These are phyloP conservation scores for Microsporum ferrugineum DNA, from an alignment of 2,329 filamentous ascomycete species.

Conservation along the genomic window DNA sequence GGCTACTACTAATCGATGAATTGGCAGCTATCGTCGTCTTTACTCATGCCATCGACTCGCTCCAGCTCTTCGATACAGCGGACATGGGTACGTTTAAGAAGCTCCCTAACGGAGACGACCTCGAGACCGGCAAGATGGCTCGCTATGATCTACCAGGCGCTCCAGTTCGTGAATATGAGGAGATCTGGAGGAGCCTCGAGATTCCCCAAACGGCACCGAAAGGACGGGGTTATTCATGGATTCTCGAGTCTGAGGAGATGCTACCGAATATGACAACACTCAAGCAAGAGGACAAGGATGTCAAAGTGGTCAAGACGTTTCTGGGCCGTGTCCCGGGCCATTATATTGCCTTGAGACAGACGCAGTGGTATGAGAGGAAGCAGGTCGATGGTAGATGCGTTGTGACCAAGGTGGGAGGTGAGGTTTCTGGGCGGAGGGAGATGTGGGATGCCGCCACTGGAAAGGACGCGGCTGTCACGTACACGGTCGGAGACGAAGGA, in stretches of 20 bases:
- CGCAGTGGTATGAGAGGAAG: slow-evolving; percentile 13
- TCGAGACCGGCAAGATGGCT: slow-evolving; percentile 32
- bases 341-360: slow-evolving; percentile 22
- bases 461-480: slow-evolving; percentile 13
- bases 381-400: slow-evolving; percentile 10
- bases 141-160: slow-evolving; percentile 25
- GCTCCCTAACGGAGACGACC: slow-evolving; percentile 31
- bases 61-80: slow-evolving; percentile 22
- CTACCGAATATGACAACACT: neutral
- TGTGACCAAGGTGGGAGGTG: slow-evolving; percentile 16
- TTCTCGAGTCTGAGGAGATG: slow-evolving; percentile 24
- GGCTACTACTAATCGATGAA: neutral
- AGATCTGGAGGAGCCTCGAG: slow-evolving; percentile 49
- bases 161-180: slow-evolving; percentile 46
- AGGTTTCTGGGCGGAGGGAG: slow-evolving; percentile 23
- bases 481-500: slow-evolving; percentile 14
- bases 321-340: slow-evolving; percentile 23
- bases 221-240: neutral
- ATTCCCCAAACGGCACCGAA: neutral
- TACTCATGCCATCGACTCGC: slow-evolving; percentile 31
- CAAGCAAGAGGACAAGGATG: slow-evolving; percentile 9
- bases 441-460: slow-evolving; percentile 15
- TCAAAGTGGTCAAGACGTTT: slow-evolving; percentile 21
- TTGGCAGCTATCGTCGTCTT: slow-evolving; percentile 28
- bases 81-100: slow-evolving; percentile 30